phyloP scores from a whole-genome alignment of 768 basidiomycete genomes.

The Neoboletus magnificus region DNA sequence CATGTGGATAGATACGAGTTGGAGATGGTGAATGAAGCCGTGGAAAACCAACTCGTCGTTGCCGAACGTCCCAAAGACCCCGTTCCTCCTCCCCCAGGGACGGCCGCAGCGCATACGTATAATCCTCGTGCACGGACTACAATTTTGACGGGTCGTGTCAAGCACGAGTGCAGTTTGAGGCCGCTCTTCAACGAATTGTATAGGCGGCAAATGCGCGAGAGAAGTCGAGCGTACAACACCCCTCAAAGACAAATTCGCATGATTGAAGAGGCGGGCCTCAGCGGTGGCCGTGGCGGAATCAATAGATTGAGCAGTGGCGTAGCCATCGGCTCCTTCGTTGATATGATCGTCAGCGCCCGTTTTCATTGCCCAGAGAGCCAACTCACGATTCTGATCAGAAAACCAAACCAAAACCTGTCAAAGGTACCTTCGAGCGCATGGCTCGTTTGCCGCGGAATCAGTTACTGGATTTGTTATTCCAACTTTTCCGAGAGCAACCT shows the following conservation, averaged over 20 bases:
- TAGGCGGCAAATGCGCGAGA: slow-evolving; percentile 66
- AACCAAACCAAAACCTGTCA: slow-evolving; percentile 62
- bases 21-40: slow-evolving; percentile 80
- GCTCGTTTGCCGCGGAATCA: slow-evolving; percentile 90
- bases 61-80: slow-evolving; percentile 76
- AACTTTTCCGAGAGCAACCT: slow-evolving; percentile 71
- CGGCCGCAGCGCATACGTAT: slow-evolving; percentile 36
- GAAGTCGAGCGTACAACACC: slow-evolving; percentile 64
- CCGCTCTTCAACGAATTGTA: slow-evolving; percentile 68
- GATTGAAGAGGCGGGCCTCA: slow-evolving; percentile 69
- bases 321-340: slow-evolving; percentile 55
- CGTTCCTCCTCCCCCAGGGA: slow-evolving; percentile 37
- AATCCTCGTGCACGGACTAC: slow-evolving; percentile 71
- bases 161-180: slow-evolving; percentile 74
- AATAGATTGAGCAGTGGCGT: slow-evolving; percentile 79
- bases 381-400: slow-evolving; percentile 35
- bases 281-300: slow-evolving; percentile 68
- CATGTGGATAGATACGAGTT: slow-evolving; percentile 74
- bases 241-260: slow-evolving; percentile 62
- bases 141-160: slow-evolving; percentile 74
- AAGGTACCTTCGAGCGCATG: slow-evolving; percentile 81
- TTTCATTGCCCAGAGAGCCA: not conserved
- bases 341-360: slow-evolving; percentile 56
- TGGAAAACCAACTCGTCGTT: slow-evolving; percentile 83
- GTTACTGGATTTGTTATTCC: slow-evolving; percentile 79